Evolutionary conservation across 78 protist genomes (phyloP).

Genomic region (Anaeramoeba ignava): DNA sequence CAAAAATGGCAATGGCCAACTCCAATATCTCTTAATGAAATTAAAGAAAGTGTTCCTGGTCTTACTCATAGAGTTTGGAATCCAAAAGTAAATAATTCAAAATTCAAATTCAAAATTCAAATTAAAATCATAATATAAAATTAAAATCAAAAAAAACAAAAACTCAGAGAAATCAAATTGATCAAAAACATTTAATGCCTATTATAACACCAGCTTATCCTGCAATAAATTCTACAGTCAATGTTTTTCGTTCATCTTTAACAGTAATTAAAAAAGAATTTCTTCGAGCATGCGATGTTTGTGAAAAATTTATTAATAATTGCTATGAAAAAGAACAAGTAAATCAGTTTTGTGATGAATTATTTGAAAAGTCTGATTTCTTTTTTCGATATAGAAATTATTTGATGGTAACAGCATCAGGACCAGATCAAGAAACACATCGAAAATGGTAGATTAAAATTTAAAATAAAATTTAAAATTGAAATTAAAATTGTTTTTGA

Average conservation of each 20-base stretch:
- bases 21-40: background rate
- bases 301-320: background rate
- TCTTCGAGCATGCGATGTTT: constrained; percentile 50
- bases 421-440: too few species aligned
- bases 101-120: too few species aligned
- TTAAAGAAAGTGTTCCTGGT: background rate
- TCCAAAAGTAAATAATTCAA: too few species aligned
- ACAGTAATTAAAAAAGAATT: constrained; percentile 60
- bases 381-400: background rate
- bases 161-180: constrained; percentile 12
- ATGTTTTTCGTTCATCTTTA: constrained; percentile 63
- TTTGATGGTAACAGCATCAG: too few species aligned
- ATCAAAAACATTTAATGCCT: constrained; percentile 66
- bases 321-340: background rate
- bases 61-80: constrained; percentile 2
- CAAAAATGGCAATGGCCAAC: background rate
- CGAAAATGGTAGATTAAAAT: too few species aligned
- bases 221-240: constrained; percentile 80
- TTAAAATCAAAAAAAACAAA: too few species aligned
- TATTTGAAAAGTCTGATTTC: constrained; percentile 5
- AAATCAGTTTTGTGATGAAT: background rate
- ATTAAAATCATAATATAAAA: too few species aligned
- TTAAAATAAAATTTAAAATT: too few species aligned
- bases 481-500: too few species aligned
- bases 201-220: constrained; percentile 92